Percentiles rank a stretch among this genome's conserved stretches.
phyloP scores from a whole-genome alignment of 2,329 filamentous ascomycete species.

The Alternaria sp. region DNA sequence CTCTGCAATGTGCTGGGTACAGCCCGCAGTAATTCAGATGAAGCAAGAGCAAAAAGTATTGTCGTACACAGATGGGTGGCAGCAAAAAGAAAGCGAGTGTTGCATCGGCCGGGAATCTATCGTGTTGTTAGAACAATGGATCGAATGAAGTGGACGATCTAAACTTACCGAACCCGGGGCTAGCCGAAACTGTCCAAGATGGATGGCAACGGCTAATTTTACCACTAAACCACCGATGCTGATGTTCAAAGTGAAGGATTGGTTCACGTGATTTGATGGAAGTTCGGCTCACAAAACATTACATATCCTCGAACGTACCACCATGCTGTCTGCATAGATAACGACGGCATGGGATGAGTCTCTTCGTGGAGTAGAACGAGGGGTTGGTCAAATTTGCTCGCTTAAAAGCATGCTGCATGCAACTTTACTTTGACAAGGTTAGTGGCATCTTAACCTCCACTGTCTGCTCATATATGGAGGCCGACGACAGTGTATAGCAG shows the following conservation, averaged over 20 bases:
- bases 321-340: neutral
- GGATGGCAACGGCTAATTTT: constrained; percentile 22
- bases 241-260: neutral
- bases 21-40: neutral
- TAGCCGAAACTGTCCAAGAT: constrained; percentile 11
- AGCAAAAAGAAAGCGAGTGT: neutral
- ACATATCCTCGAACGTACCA: neutral
- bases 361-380: neutral
- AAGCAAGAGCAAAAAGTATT: neutral
- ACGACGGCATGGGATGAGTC: neutral
- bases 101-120: constrained; percentile 1
- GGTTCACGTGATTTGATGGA: constrained; percentile 2
- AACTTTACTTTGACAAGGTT: neutral
- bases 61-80: neutral
- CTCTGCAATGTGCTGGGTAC: neutral
- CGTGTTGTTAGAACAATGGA: neutral
- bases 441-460: neutral
- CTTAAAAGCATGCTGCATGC: neutral
- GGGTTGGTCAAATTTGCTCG: constrained; percentile 2
- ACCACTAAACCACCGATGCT: constrained; percentile 23
- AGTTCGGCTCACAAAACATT: neutral
- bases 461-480: neutral
- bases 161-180: constrained; percentile 13
- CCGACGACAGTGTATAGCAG: neutral
- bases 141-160: neutral